Conservation (phyloP, 2,329 filamentous ascomycete genomes). For the Cytospora paraplurivora region DNA sequence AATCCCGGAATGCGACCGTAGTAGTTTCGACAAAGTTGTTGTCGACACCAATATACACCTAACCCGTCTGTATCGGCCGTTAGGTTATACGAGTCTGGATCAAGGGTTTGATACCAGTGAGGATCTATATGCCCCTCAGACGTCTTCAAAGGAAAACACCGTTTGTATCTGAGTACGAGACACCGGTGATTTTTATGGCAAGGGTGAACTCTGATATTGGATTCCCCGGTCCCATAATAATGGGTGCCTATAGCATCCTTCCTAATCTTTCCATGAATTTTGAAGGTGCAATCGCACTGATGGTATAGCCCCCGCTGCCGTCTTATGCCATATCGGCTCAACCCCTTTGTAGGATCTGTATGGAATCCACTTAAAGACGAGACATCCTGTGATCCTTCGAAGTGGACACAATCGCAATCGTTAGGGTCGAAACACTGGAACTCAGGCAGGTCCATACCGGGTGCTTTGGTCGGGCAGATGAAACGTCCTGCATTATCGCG, state of each 20-base stretch:
- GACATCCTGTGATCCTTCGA: not conserved
- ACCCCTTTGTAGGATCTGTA: not conserved
- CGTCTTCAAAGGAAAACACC: accelerated
- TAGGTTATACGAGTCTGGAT: slow-evolving; percentile 1
- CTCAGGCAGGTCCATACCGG: not conserved
- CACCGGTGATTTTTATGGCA: slow-evolving; percentile 10
- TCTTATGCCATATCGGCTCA: not conserved
- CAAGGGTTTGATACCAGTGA: not conserved
- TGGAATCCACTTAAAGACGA: not conserved
- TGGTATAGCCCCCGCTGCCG: not conserved
- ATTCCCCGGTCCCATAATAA: not conserved
- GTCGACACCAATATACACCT: not conserved
- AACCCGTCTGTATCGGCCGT: not conserved
- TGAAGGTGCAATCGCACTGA: not conserved
- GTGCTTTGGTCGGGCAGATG: not conserved
- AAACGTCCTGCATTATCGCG: not conserved
- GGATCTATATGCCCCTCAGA: not conserved
- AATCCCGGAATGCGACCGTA: not conserved
- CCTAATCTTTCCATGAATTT: not conserved
- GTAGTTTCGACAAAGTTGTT: not conserved
- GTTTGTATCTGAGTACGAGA: not conserved
- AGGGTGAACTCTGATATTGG: not conserved
- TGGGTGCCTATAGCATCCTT: not conserved
- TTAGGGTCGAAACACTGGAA: slow-evolving; percentile 18
- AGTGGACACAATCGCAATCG: slow-evolving; percentile 5